Conservation (phyloP, 192 early-diverging fungal genomes). For the Jimgerdemannia lactiflua region DNA sequence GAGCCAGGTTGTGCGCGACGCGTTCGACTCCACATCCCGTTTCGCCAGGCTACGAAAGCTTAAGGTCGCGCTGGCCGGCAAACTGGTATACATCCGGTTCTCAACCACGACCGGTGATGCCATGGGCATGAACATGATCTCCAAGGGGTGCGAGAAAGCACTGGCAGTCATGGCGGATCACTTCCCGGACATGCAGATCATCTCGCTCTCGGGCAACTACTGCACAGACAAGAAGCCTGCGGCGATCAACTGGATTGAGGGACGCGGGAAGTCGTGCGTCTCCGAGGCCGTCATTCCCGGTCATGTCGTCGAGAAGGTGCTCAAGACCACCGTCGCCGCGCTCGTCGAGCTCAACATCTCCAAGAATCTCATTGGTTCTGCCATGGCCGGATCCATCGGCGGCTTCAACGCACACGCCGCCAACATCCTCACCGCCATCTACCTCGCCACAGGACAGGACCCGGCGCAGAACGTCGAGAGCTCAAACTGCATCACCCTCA, state of each 20-base stretch:
- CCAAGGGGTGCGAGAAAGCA: conserved; percentile 89
- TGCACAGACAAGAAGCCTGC: conserved; percentile 97
- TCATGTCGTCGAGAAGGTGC: conserved; percentile 69
- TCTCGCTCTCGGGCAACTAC: conserved; percentile 89
- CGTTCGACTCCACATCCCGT: conserved; percentile 86
- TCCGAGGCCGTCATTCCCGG: conserved; percentile 84
- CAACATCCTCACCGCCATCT: conserved; percentile 89
- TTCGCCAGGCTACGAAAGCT: conserved; percentile 83
- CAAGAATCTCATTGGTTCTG: conserved; percentile 93
- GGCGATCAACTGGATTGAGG: conserved; percentile 97
- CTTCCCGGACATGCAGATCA: conserved; percentile 74
- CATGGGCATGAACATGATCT: conserved; percentile 99
- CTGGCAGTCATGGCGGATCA: conserved; percentile 55
- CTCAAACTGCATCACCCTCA: conserved; percentile 90
- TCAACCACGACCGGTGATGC: conserved; percentile 91
- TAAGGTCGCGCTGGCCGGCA: conserved; percentile 82
- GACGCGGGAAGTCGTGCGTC: conserved; percentile 91
- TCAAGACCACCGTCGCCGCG: conserved; percentile 82
- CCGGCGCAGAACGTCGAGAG: conserved; percentile 96
- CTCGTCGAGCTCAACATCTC: conserved; percentile 77
- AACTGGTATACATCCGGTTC: conserved; percentile 85
- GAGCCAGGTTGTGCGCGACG: conserved; percentile 55
- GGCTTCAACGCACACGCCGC: conserved; percentile 96
- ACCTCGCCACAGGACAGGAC: conserved; percentile 91
- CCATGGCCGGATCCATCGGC: conserved; percentile 90